phyloP scores from a whole-genome alignment of 257 asterid species.

The Solanum corneliomulleri region DNA sequence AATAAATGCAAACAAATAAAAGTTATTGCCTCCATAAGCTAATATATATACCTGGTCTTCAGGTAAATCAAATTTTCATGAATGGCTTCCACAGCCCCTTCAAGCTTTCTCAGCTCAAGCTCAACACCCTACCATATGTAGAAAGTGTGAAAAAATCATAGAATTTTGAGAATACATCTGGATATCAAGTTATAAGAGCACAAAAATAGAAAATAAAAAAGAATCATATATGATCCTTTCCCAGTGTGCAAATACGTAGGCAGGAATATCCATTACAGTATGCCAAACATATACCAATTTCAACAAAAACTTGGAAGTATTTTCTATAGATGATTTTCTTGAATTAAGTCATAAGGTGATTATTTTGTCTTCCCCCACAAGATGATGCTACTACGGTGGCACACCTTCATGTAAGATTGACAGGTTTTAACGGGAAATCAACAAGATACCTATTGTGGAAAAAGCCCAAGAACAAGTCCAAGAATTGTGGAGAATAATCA shows the following conservation, averaged over 20 bases:
- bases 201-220: not conserved
- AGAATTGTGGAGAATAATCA: not conserved
- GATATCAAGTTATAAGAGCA: not conserved
- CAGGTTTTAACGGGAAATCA: not conserved
- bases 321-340: not conserved
- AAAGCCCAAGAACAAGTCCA: not conserved
- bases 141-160: not conserved
- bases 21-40: not conserved
- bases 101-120: conserved; percentile 85
- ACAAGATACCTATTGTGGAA: not conserved
- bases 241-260: not conserved
- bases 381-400: not conserved
- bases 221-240: not conserved
- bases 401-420: not conserved
- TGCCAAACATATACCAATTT: not conserved
- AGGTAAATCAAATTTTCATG: conserved; percentile 73
- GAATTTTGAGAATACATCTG: not conserved
- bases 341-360: not conserved
- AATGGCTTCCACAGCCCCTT: conserved; percentile 81
- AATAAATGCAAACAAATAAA: not conserved
- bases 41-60: conserved; percentile 43
- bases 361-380: not conserved
- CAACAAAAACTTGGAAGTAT: not conserved
- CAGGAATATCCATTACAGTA: not conserved
- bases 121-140: conserved; percentile 61